These are phyloP conservation scores for Hydrangea macrophylla DNA, from an alignment of 148 eudicot species.

Conservation along the genomic window DNA sequence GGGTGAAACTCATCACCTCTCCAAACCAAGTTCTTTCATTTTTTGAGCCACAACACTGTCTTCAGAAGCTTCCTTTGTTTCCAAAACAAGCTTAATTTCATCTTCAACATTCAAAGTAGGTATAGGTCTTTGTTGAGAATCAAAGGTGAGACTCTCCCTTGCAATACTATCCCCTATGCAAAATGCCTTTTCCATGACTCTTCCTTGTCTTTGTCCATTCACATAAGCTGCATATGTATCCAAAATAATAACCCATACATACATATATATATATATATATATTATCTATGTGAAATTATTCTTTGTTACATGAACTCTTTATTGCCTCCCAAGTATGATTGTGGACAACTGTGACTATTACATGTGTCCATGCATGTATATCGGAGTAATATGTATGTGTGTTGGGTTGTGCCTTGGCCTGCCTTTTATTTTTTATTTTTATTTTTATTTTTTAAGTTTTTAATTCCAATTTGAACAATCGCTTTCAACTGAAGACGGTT, in stretches of 20 bases:
- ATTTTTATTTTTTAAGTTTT: too few relatives aligned
- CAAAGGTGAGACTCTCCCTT: conserved; percentile 23
- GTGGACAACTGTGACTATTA: too few relatives aligned
- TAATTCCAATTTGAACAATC: too few relatives aligned
- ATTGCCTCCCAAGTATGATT: too few relatives aligned
- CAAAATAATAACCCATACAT: background rate
- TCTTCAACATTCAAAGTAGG: conserved; percentile 18
- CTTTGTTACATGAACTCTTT: too few relatives aligned
- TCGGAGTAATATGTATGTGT: too few relatives aligned
- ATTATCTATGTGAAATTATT: too few relatives aligned
- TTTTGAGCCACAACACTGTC: conserved; percentile 24
- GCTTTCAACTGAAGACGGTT: too few relatives aligned
- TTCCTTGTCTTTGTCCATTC: conserved; percentile 94
- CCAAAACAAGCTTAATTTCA: conserved; percentile 27
- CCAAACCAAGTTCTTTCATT: conserved; percentile 51
- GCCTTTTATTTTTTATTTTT: too few relatives aligned
- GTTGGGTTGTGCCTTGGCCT: too few relatives aligned
- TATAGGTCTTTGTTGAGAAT: conserved; percentile 22
- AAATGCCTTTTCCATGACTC: conserved; percentile 47
- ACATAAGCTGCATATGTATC: conserved; percentile 66
- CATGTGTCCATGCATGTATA: too few relatives aligned
- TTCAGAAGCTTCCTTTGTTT: conserved; percentile 22
- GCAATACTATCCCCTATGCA: conserved; percentile 36
- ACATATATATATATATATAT: too few relatives aligned
- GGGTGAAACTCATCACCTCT: conserved; percentile 32